Base-by-base conservation (phyloP, 129 eudicot genomes). In the Helichrysum umbraculigerum region DNA sequence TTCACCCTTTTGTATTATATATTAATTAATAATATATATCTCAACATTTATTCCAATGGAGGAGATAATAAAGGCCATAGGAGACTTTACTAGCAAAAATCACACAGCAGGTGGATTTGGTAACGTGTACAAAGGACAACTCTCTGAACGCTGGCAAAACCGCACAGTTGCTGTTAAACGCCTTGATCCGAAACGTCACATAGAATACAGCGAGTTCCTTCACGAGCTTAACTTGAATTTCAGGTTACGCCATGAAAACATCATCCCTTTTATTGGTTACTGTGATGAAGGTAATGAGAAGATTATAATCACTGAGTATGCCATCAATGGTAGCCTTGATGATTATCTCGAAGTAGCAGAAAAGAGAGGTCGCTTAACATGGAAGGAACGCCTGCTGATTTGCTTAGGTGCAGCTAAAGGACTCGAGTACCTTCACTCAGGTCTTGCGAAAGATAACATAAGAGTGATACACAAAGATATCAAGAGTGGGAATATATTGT, bases 291-390 rank as follows among this genome's bases (percentile, higher is more conserved):
- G 1, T 10, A 12, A 59, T 59, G 17, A 22, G 34, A 59, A n/a
- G 29, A 59, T 59, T 1, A 7, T 59, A 10, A 25, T 59, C 12
- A 20, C 29, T 0, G 65, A 59, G 14, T 59, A 59, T 59, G 65
- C 65, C 22, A 22, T 10, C 65, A 59, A 59, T 59, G 29, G 65
- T 59, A 59, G 65, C 29, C 65, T 59, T 59, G 65, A 59, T 59
- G 2, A 4, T 59, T 25, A 59, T 59, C 65, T 59, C 4, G 3
- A 59, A 59, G 29, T 8, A 17, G 3, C 10, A 10, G 3, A 59
- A 19, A 59, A 4, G 17, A 59, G 65, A 59, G 5, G 33, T 59
- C 15, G 6, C 14, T 14, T 59, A 59, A 59, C 34, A 22, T 59
- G 33, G 65, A 14, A 7, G 1, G 6, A 59, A 59, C 65, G 65